Base-by-base conservation (phyloP, 768 basidiomycete species). In the Gelatoporia subvermispora region DNA sequence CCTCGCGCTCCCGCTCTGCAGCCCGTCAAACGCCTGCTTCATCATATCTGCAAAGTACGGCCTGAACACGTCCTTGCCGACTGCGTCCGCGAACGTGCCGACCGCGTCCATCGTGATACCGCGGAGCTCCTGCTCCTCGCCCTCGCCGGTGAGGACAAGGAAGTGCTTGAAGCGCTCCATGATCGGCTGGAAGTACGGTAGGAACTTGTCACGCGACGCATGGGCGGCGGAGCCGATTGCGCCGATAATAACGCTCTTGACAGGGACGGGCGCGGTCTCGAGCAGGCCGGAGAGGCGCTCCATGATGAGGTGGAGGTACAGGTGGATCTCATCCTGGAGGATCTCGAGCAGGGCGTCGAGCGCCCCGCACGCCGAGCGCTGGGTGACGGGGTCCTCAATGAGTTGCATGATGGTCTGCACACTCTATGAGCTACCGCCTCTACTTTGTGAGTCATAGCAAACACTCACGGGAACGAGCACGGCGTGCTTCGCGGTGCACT, bases 81-180 rank as follows among this genome's bases (percentile, higher is more conserved):
- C 91, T 8, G 95, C 93, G 69, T 98, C 95, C 13, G 96, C 91
- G 58, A 99, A 92, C 0, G 96, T 97, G 45, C 96, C 96, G 51
- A 97, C 85, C n/a, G 96, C 92, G 68, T 98, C 96, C 83, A 96
- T 96, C 10, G 95, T 87, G 62, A 97, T 94, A 34, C 96, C 95
- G 49, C 95, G 90, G 35, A 99, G 80, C 59, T 97, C 94, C 38
- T 77, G 82, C 69, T 96, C 92, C 64, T 96, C 95, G 40, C 91
- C 93, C 57, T 94, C 89, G 23, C 80, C 85, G 18, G 78, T 81
- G 23, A 98, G 81, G 28, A 80, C 71, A 43, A 98, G 79, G 82
- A 95, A 96, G 61, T 88, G 86, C 53, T 89, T 81, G 56, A 99
- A 80, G 50, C 84, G 85, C 56, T 77, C 73, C 84, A 98, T 94